phyloP scores from a whole-genome alignment of 176 grass and related monocot species.

The Stipa capillata region DNA sequence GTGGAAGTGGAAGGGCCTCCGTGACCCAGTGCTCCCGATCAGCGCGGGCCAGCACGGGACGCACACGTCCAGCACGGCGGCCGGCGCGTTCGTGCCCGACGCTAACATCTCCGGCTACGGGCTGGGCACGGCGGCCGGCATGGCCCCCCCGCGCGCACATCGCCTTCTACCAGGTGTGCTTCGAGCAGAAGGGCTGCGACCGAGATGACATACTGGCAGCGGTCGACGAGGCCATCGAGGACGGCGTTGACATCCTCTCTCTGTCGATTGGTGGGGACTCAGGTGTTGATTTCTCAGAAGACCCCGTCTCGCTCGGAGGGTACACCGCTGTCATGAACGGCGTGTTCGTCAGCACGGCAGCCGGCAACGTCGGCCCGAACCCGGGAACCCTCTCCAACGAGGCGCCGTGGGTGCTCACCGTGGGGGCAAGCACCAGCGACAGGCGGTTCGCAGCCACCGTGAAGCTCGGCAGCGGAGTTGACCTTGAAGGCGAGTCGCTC shows the following conservation, averaged over 20 bases:
- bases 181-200: slow-evolving; percentile 19
- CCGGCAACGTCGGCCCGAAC: slow-evolving; percentile 49
- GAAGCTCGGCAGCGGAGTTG: slow-evolving; percentile 34
- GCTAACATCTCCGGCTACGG: slow-evolving; percentile 36
- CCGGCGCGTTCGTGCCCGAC: slow-evolving; percentile 33
- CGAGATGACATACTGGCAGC: slow-evolving; percentile 52
- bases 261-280: slow-evolving; percentile 43
- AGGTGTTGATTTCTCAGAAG: slow-evolving; percentile 28
- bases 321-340: slow-evolving; percentile 53
- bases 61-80: slow-evolving; percentile 71
- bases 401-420: slow-evolving; percentile 72
- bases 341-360: slow-evolving; percentile 56
- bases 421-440: slow-evolving; percentile 60
- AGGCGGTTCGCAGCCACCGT: slow-evolving; percentile 44
- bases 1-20: slow-evolving; percentile 46
- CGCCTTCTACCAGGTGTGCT: slow-evolving; percentile 76
- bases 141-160: slow-evolving; percentile 61
- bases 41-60: slow-evolving; percentile 46
- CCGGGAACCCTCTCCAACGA: slow-evolving; percentile 38
- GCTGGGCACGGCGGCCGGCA: slow-evolving; percentile 37
- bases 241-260: slow-evolving; percentile 70
- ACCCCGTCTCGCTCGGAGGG: slow-evolving; percentile 41
- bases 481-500: slow-evolving; percentile 46
- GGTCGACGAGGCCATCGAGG: slow-evolving; percentile 67
- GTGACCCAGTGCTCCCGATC: slow-evolving; percentile 35